Evolutionary conservation across 352 stramenopile species (phyloP), one percentile per base, ranked within the genome.

Genomic region (Phytophthora hibernalis): DNA sequence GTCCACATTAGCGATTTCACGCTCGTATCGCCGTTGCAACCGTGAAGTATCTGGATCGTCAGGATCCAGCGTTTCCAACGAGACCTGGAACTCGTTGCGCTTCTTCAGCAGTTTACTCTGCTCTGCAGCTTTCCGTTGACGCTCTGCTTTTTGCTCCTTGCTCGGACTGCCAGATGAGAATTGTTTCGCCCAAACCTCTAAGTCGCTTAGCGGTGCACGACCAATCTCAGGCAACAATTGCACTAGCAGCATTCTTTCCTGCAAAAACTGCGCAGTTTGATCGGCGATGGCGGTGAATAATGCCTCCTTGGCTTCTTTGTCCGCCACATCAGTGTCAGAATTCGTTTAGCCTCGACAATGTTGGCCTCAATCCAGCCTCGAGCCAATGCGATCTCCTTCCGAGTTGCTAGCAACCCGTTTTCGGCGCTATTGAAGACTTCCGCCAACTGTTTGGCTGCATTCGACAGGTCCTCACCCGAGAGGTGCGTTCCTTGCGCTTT

Each of bases 41-140:
- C 82, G 74, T 11, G 72, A 31, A 15, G 40, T 61, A n/a, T 85
- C 70, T 5, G 60, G 20, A 8, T 67, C 55, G 0, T 70, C 52
- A 2, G 58, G 64, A 48, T 68, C 47, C 18, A 89, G 24, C 0
- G 55, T 61, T 3, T 56, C 54, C 52, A 85, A 30, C 13, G 73
- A 60, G 8, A 65, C 52, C 10, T 74, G 68, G 20, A 80, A 65
- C 57, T 86, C 79, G 22, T 65, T 66, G 9, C 85, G 81, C 42
- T 93, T 92, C 22, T 60, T 78, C 16, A 93, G 66, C 21, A 89
- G 22, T 40, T 86, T 89, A n/a, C 65, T 75, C n/a, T 91, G 82
- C 37, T 89, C 75, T 6, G 58, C 59, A 11, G 67, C 72, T 54
- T 80, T 68, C 49, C 82, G 68, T 45, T 91, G 68, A 15, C 56